Evolutionary conservation across 805 yeast species (phyloP).

Genomic region (Candida sphagnicola): DNA sequence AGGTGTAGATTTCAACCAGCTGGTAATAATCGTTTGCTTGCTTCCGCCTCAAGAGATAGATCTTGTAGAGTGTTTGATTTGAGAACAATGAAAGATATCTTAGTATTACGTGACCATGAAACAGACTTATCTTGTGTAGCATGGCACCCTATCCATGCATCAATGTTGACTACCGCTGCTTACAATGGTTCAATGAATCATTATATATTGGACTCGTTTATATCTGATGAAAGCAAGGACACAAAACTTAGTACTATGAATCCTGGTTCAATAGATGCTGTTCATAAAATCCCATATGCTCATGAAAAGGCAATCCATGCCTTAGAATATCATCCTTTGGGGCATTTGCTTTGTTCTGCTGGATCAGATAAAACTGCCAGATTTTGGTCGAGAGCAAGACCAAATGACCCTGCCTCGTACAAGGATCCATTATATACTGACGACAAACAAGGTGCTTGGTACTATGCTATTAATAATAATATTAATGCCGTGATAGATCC

Average conservation of each 20-base stretch:
- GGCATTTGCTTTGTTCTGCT: slow-evolving; percentile 87
- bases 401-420: slow-evolving; percentile 80
- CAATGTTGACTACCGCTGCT: slow-evolving; percentile 77
- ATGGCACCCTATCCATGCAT: slow-evolving; percentile 90
- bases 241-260: slow-evolving; percentile 20
- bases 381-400: slow-evolving; percentile 92
- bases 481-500: slow-evolving; percentile 38
- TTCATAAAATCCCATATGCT: slow-evolving; percentile 78
- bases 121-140: slow-evolving; percentile 80
- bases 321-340: slow-evolving; percentile 88
- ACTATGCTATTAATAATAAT: slow-evolving; percentile 43
- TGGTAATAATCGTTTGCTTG: slow-evolving; percentile 68
- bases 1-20: slow-evolving; percentile 81
- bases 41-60: slow-evolving; percentile 85
- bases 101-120: slow-evolving; percentile 72
- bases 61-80: slow-evolving; percentile 86
- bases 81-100: slow-evolving; percentile 74
- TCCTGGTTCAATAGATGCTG: slow-evolving; percentile 29
- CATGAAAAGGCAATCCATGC: slow-evolving; percentile 93
- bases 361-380: slow-evolving; percentile 91
- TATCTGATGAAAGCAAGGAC: slow-evolving; percentile 26
- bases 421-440: slow-evolving; percentile 76
- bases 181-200: slow-evolving; percentile 86
- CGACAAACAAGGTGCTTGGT: slow-evolving; percentile 46
- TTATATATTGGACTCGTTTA: slow-evolving; percentile 56